phyloP scores from a whole-genome alignment of 2,329 filamentous ascomycete species.

The Sphaerulina musiva region DNA sequence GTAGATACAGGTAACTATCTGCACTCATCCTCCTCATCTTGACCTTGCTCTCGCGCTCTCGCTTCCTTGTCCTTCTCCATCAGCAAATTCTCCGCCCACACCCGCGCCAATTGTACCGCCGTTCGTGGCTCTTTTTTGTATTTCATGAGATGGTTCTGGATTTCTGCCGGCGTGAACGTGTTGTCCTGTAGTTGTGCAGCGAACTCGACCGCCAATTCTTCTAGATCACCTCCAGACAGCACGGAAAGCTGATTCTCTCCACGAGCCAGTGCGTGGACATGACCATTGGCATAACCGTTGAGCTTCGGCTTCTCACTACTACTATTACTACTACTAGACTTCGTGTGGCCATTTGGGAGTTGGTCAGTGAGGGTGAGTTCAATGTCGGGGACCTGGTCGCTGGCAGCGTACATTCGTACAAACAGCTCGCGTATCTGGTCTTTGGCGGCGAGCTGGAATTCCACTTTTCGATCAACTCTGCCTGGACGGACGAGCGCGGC shows the following conservation, averaged over 20 bases:
- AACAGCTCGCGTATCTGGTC: constrained; percentile 41
- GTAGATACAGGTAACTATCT: no score
- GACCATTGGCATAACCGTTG: constrained; percentile 8
- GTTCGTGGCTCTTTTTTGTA: constrained; percentile 44
- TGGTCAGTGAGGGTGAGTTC: constrained; percentile 8
- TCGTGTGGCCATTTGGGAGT: constrained; percentile 1
- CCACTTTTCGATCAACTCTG: constrained; percentile 61
- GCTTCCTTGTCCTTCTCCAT: constrained; percentile 24
- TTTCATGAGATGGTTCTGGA: constrained; percentile 49
- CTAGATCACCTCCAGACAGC: constrained; percentile 29
- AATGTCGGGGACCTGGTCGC: constrained; percentile 19
- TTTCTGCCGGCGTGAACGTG: constrained; percentile 47
- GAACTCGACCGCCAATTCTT: constrained; percentile 41
- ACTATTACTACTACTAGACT: neutral
- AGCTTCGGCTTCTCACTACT: constrained; percentile 1
- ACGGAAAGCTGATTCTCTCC: constrained; percentile 12
- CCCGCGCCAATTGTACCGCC: constrained; percentile 40
- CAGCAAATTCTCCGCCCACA: constrained; percentile 37
- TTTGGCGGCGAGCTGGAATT: constrained; percentile 47
- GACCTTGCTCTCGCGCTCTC: constrained; percentile 11
- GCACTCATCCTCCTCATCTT: constrained; percentile 2
- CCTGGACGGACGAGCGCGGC: constrained; percentile 61
- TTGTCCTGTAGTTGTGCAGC: constrained; percentile 42
- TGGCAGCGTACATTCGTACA: constrained; percentile 33
- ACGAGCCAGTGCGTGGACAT: constrained; percentile 10